Evolutionary conservation across 1,284 basidiomycete genomes (phyloP).

Genomic region (Malassezia sympodialis): DNA sequence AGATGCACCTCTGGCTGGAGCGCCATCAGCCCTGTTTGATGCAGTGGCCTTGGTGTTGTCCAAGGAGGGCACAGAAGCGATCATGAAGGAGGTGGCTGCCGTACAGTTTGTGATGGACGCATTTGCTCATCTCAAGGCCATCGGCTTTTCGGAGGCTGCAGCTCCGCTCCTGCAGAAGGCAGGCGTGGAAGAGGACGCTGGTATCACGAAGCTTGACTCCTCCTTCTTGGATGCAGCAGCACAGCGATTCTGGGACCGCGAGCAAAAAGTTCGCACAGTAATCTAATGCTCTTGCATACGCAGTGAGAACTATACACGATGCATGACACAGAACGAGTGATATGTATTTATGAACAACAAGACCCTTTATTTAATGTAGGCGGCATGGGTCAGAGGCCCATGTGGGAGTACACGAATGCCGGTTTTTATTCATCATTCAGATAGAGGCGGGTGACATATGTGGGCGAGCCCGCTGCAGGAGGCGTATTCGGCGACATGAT

Average conservation of each 20-base stretch:
- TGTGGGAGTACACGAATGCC: not conserved
- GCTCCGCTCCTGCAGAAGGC: conserved; percentile 4
- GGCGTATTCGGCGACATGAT: not conserved
- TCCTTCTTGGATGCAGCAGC: not conserved
- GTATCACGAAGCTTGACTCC: not conserved
- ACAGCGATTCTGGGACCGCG: conserved; percentile 5
- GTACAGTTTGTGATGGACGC: conserved; percentile 8
- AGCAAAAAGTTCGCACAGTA: not conserved
- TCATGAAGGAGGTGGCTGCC: not conserved
- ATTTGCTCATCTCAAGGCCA: conserved; percentile 7
- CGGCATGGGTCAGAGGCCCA: not conserved
- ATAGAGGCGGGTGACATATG: not conserved
- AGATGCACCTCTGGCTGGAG: conserved; percentile 1
- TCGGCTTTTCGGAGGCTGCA: not conserved
- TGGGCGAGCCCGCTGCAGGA: not conserved
- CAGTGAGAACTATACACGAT: no score
- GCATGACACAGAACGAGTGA: no score
- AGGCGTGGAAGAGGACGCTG: not conserved
- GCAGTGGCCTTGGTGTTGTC: conserved; percentile 5
- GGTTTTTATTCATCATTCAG: not conserved
- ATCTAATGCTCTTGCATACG: no score
- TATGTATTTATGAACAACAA: not conserved
- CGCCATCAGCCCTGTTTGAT: conserved; percentile 8
- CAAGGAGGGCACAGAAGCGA: not conserved
- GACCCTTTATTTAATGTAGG: not conserved